phyloP scores from a whole-genome alignment of 805 yeast genomes.

The Yueomyces sp. region DNA sequence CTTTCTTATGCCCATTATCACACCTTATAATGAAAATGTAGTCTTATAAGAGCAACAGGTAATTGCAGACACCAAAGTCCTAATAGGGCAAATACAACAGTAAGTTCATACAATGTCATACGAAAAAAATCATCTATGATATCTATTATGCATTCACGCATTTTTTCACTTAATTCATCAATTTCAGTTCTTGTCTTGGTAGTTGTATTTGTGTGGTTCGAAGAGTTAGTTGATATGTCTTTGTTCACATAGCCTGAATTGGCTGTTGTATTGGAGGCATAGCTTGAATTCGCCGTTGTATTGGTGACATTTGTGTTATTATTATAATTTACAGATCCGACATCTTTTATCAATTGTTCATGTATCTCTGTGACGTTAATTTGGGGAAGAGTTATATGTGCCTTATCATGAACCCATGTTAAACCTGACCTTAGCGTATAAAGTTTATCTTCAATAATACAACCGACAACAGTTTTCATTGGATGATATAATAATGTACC shows the following conservation, averaged over 20 bases:
- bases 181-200: background rate
- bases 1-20: too few species aligned
- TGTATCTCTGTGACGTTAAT: slow-evolving; percentile 26
- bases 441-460: slow-evolving; percentile 68
- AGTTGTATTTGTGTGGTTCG: background rate
- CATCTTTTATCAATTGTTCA: slow-evolving; percentile 4
- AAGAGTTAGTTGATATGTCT: slow-evolving; percentile 3
- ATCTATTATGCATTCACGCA: background rate
- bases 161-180: background rate
- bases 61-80: background rate
- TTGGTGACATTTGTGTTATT: background rate
- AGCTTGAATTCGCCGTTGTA: background rate
- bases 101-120: background rate
- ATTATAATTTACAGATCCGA: background rate
- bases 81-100: background rate
- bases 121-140: background rate
- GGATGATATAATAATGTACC: slow-evolving; percentile 55
- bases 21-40: background rate
- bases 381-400: slow-evolving; percentile 45
- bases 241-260: background rate
- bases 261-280: background rate
- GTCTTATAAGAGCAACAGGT: background rate
- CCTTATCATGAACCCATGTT: slow-evolving; percentile 60
- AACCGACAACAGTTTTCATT: slow-evolving; percentile 54
- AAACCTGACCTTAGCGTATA: slow-evolving; percentile 54